Conservation (phyloP, 2,329 filamentous ascomycete species). For the Juglanconis juglandina region DNA sequence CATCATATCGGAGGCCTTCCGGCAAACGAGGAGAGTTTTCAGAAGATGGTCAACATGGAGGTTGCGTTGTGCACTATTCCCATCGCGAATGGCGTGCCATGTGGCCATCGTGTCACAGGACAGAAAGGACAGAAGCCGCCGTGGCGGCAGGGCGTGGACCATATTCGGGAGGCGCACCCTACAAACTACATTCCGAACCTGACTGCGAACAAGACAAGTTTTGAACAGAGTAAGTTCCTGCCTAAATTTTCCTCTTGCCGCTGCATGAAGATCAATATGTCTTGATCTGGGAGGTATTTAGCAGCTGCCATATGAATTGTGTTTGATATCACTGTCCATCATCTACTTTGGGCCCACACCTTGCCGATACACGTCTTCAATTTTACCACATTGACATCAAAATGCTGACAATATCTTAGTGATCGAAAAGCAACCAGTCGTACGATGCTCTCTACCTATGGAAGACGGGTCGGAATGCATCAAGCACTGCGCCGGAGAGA, state of each 20-base stretch:
- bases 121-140: not conserved
- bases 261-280: not conserved
- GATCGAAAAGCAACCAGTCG: not conserved
- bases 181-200: conserved; percentile 98
- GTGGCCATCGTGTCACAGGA: not conserved
- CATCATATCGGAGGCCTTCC: conserved; percentile 98
- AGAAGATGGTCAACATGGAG: conserved; percentile 80
- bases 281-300: not conserved
- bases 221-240: conserved; percentile 60
- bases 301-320: too few species aligned
- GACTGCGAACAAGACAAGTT: conserved; percentile 96
- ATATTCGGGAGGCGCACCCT: conserved; percentile 93
- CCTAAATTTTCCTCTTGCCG: not conserved
- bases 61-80: not conserved
- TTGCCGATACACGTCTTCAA: too few species aligned
- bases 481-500: conserved; percentile 14
- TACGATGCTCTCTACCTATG: conserved; percentile 10
- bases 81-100: not conserved
- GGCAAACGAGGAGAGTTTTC: conserved; percentile 95
- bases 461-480: conserved; percentile 9
- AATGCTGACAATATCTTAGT: not conserved
- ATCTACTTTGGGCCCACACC: not conserved
- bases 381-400: not conserved
- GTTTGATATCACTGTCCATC: not conserved
- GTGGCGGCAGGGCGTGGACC: conserved; percentile 55